These are phyloP conservation scores for Lasiosphaeria hispida DNA, from an alignment of 495 filamentous ascomycete species.

Conservation along the genomic window DNA sequence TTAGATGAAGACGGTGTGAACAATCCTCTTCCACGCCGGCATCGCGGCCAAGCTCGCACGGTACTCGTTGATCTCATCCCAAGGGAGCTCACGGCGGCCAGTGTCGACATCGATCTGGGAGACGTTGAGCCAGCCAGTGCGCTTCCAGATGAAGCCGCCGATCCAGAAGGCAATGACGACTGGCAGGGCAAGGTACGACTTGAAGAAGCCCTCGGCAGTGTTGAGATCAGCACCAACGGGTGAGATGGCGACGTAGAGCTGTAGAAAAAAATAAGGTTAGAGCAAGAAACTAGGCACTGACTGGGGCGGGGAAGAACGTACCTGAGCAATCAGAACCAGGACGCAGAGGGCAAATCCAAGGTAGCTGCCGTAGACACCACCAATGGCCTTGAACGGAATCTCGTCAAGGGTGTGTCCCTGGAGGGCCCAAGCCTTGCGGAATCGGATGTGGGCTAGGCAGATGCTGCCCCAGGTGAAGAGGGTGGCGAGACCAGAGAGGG, in stretches of 20 bases:
- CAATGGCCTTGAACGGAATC: conserved; percentile 64
- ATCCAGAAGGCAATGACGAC: conserved; percentile 78
- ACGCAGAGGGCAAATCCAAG: conserved; percentile 60
- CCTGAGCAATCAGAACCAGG: conserved; percentile 62
- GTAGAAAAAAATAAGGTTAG: conserved; percentile 1
- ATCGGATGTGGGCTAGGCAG: conserved; percentile 65
- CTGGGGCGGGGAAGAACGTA: conserved; percentile 26
- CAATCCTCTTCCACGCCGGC: conserved; percentile 52
- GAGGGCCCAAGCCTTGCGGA: conserved; percentile 61
- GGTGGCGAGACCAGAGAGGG: conserved; percentile 64
- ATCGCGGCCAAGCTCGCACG: conserved; percentile 41
- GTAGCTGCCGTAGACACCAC: conserved; percentile 66
- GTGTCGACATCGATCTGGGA: conserved; percentile 62
- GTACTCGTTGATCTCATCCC: conserved; percentile 52
- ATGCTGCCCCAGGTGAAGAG: conserved; percentile 77
- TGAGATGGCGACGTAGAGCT: conserved; percentile 54
- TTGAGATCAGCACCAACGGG: conserved; percentile 38
- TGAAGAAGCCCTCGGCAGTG: conserved; percentile 69
- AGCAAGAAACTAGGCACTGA: neutral
- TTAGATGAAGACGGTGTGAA: conserved; percentile 48
- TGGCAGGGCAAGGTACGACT: conserved; percentile 75
- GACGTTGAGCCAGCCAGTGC: conserved; percentile 52
- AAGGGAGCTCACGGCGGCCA: conserved; percentile 57
- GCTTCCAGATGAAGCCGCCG: conserved; percentile 60
- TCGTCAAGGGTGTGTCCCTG: conserved; percentile 66